These are phyloP conservation scores for Pythium diclinum DNA, from an alignment of 352 stramenopile genomes.

Conservation along the genomic window DNA sequence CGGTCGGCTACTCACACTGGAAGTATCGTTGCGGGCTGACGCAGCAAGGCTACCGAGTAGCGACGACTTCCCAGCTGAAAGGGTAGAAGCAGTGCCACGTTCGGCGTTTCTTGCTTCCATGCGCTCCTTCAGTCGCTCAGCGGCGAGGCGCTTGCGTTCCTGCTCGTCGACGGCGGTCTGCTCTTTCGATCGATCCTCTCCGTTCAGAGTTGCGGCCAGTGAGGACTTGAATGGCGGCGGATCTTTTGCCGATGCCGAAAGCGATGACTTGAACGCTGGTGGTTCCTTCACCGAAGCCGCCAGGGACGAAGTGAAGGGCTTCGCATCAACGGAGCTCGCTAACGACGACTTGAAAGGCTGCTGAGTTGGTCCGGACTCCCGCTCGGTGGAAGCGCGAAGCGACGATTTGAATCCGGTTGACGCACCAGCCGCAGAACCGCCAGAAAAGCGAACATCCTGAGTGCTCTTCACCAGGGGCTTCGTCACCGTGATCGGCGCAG, in stretches of 20 bases:
- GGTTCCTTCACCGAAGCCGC: neutral
- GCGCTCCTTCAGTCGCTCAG: slow-evolving; percentile 16
- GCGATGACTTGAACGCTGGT: slow-evolving; percentile 20
- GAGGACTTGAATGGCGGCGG: neutral
- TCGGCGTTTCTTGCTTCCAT: slow-evolving; percentile 8
- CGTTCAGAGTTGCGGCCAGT: neutral
- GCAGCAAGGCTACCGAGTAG: neutral
- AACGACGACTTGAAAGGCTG: slow-evolving; percentile 8
- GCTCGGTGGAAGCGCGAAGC: neutral
- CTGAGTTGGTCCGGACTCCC: neutral
- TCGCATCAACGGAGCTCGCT: neutral
- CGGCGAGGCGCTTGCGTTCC: slow-evolving; percentile 12
- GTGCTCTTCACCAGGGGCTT: slow-evolving; percentile 38
- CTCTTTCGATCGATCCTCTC: neutral
- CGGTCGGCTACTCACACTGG: neutral
- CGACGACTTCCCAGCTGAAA: slow-evolving; percentile 11
- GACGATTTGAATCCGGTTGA: slow-evolving; percentile 13
- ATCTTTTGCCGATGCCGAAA: neutral
- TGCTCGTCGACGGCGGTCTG: slow-evolving; percentile 8
- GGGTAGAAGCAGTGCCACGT: slow-evolving; percentile 6
- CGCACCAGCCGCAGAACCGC: neutral
- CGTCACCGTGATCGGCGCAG: slow-evolving; percentile 23
- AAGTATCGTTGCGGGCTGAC: neutral
- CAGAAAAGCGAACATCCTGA: slow-evolving; percentile 43
- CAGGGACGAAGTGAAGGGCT: neutral